These are phyloP conservation scores for Musa balbisiana DNA, from an alignment of 202 grass and related monocot genomes.

Conservation along the genomic window DNA sequence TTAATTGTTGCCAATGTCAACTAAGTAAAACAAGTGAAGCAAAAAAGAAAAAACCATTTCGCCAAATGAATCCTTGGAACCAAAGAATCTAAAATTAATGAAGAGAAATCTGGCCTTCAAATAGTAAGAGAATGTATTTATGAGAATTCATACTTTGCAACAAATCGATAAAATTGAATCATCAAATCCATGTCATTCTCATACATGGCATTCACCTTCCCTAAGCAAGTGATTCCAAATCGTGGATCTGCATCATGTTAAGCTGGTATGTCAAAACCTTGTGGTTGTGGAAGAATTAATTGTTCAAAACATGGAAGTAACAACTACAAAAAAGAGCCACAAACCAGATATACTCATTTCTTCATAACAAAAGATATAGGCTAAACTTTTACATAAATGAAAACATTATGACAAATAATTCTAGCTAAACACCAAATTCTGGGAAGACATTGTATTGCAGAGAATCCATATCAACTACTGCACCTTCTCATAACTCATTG, in stretches of 20 bases:
- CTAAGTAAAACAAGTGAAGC: not conserved
- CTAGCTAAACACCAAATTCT: not conserved
- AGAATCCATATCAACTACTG: not conserved
- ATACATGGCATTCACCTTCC: constrained; percentile 58
- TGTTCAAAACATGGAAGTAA: not conserved
- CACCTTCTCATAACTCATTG: not conserved
- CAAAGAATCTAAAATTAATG: not conserved
- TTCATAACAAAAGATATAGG: not conserved
- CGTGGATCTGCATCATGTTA: constrained; percentile 56
- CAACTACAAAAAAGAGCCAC: not conserved
- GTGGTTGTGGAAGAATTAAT: not conserved
- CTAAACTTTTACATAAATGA: not conserved
- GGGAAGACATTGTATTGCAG: not conserved
- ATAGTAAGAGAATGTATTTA: not conserved
- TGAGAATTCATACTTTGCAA: constrained; percentile 58
- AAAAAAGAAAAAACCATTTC: not conserved
- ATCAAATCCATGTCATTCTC: constrained; percentile 80
- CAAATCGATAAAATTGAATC: constrained; percentile 75
- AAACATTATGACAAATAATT: not conserved
- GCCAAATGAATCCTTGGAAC: not conserved
- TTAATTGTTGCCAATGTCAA: not conserved
- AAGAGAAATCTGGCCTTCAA: not conserved
- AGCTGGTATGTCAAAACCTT: constrained; percentile 24
- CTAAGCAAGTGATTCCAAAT: constrained; percentile 69
- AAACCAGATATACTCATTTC: not conserved